Percentiles rank a stretch among this genome's conserved stretches.
These are phyloP conservation scores for Neurospora sp. DNA, from an alignment of 495 filamentous ascomycete genomes.

Conservation along the genomic window DNA sequence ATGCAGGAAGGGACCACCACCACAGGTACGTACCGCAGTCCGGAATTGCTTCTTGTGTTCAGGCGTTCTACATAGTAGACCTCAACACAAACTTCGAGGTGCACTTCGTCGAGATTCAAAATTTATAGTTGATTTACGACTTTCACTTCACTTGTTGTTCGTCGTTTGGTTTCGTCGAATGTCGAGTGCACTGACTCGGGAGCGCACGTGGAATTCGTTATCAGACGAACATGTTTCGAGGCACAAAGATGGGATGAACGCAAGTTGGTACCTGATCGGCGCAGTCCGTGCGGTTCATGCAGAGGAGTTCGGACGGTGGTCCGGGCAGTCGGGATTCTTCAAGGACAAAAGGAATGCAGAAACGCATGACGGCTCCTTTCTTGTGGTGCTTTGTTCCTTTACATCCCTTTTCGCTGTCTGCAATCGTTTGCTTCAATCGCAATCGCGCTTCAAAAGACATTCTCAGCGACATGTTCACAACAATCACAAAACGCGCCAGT, in stretches of 20 bases:
- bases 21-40: background rate
- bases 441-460: too few relatives aligned
- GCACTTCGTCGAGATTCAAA: background rate
- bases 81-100: background rate
- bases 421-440: too few relatives aligned
- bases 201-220: background rate
- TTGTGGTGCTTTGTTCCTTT: too few relatives aligned
- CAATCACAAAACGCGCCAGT: conserved; percentile 13
- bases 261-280: background rate
- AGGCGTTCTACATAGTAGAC: background rate
- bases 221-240: background rate
- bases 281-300: background rate
- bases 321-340: background rate
- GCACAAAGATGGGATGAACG: background rate
- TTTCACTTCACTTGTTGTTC: background rate
- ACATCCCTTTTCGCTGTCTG: too few relatives aligned
- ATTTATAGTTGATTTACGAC: too few relatives aligned
- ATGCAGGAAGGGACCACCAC: background rate
- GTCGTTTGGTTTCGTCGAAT: background rate
- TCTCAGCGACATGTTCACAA: background rate
- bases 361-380: too few relatives aligned
- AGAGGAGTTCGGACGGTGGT: background rate
- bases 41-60: background rate
- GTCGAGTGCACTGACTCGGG: background rate
- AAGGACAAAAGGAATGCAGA: background rate